Evolutionary conservation across 2,329 filamentous ascomycete species (phyloP).

Genomic region (Cercospora zeae-maydis): DNA sequence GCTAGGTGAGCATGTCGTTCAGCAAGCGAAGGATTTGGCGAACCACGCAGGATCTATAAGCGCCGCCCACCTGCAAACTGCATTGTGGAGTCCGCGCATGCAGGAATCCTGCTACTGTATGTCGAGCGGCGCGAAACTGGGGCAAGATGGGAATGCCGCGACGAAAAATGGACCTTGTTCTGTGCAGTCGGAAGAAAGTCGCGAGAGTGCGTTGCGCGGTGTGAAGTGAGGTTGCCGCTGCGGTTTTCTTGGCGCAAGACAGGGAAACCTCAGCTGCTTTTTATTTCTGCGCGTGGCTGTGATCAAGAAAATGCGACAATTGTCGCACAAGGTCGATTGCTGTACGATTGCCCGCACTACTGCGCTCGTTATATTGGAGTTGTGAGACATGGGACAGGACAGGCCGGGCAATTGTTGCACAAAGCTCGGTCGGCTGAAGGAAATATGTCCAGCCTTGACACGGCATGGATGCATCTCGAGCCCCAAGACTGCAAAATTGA

Average conservation of each 20-base stretch:
- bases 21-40: slow-evolving; percentile 8
- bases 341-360: not conserved
- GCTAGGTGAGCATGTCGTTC: not conserved
- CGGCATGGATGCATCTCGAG: not conserved
- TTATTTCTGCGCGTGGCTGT: slow-evolving; percentile 4
- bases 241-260: not conserved
- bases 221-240: not conserved
- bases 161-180: not conserved
- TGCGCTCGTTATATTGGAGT: not conserved
- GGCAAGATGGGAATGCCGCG: not conserved
- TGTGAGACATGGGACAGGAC: not conserved
- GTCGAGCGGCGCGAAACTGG: not conserved
- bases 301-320: not conserved
- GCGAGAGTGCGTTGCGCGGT: not conserved
- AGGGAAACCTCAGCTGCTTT: not conserved
- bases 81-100: not conserved
- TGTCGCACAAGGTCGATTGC: not conserved
- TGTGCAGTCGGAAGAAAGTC: not conserved
- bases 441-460: not conserved
- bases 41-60: slow-evolving; percentile 1
- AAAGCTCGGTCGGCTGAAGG: too few relatives aligned
- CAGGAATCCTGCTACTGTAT: not conserved
- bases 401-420: too few relatives aligned
- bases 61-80: slow-evolving; percentile 1
- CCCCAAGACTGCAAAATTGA: not conserved